Base-by-base conservation (phyloP, 495 filamentous ascomycete species). In the Aspergillus conjunctus region DNA sequence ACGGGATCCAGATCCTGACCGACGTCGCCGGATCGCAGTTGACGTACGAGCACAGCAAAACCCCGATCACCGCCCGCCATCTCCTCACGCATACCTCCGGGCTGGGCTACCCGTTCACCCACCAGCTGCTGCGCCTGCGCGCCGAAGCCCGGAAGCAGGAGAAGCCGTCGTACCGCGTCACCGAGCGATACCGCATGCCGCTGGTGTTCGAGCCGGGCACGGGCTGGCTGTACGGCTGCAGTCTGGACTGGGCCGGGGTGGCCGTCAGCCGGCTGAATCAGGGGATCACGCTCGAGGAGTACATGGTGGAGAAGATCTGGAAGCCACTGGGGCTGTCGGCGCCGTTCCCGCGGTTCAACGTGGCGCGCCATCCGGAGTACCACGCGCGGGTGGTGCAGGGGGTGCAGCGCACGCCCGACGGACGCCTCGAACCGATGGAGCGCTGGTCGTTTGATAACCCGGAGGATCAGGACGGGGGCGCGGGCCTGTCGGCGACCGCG, bases 161-260 rank as follows among this genome's bases (percentile, higher is more conserved):
- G 45, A 61, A 64, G n/a, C 60, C 65, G 10, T 48, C 62, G 2
- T 63, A 68, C 50, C 50, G 39, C 0, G 63, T 75, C 17, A 65
- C 65, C 22, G 71, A 75, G 18, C 61, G 66, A 7, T 77, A 65
- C 60, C 43, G 45, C 17, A 61, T 61, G 31, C 81, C 81, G 9
- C 72, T 84, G 7, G 43, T 70, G 12, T 81, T 76, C 62, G 75
- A 83, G 32, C 83, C 82, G 1, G 83, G 83, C 2, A 68, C 68
- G 3, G 66, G 69, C 15, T 86, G 76, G 83, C 64, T 70, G 49
- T 86, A 85, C 58, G 74, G 81, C 3, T 58, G 68, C 1, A 71
- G 77, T n/a, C 64, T 82, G 1, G 82, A 85, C 64, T 84, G 82
- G 81, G 79, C 80, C 0, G 79, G 82, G 8, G 66, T 70, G 1